phyloP scores from a whole-genome alignment of 2,329 filamentous ascomycete species.

The Coniella lustricola region DNA sequence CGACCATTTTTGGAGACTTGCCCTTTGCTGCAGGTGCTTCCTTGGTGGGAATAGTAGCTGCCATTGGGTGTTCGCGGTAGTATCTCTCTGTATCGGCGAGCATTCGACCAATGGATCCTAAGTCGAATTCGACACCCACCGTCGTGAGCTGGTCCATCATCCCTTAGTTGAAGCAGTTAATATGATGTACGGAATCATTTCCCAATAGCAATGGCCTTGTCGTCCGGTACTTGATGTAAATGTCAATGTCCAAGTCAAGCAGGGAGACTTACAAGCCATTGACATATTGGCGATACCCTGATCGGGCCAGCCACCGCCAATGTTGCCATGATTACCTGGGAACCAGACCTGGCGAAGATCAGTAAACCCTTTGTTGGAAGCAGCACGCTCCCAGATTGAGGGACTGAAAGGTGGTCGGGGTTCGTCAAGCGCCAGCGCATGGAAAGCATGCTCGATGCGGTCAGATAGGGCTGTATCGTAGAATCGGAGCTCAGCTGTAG shows the following conservation, averaged over 20 bases:
- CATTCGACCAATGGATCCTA: slow-evolving; percentile 33
- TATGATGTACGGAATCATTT: background rate
- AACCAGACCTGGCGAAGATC: slow-evolving; percentile 56
- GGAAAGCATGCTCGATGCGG: slow-evolving; percentile 50
- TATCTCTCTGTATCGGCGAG: slow-evolving; percentile 25
- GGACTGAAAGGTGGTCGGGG: slow-evolving; percentile 47
- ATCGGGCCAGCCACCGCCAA: slow-evolving; percentile 60
- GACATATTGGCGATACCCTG: slow-evolving; percentile 34
- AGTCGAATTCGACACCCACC: slow-evolving; percentile 43
- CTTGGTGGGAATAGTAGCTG: slow-evolving; percentile 11
- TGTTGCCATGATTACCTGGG: slow-evolving; percentile 63
- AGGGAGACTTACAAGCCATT: slow-evolving; percentile 26
- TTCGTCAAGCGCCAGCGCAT: slow-evolving; percentile 53
- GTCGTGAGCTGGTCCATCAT: slow-evolving; percentile 51
- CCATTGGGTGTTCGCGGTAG: slow-evolving; percentile 18
- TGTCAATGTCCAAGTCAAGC: no score
- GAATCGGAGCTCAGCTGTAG: slow-evolving; percentile 41
- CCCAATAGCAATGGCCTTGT: no score
- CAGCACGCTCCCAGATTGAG: slow-evolving; percentile 45
- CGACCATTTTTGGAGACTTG: slow-evolving; percentile 2
- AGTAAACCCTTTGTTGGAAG: slow-evolving; percentile 30
- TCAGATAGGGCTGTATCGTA: slow-evolving; percentile 47
- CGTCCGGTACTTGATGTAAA: no score
- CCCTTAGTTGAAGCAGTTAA: slow-evolving; percentile 29
- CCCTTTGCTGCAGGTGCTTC: slow-evolving; percentile 10